Evolutionary conservation across 2,329 filamentous ascomycete species (phyloP), one percentile per base, ranked within the genome.

Genomic region (Phyllosticta citriasiana): DNA sequence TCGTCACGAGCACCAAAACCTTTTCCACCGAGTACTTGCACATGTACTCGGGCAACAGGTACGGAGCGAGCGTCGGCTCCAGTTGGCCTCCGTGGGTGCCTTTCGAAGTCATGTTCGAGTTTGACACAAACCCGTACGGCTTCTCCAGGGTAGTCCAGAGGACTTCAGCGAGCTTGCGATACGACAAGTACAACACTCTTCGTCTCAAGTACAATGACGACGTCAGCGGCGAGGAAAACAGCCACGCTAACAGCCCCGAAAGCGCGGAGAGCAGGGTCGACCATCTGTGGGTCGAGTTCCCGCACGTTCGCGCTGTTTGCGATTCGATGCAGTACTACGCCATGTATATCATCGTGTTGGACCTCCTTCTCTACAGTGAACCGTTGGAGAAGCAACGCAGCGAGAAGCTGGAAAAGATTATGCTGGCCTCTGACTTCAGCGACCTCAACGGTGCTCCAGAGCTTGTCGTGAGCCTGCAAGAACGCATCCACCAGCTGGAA

Each of bases 1-100:
- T 99, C 67, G 92, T 99, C 57, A 94, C 93, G 0, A 93, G 93
- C 64, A 89, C 93, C 68, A 95, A 95, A 76, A 94, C 88, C 72
- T 93, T 99, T 73, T 83, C 84, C 12, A 88, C 88, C 9, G 88
- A 89, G 64, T 84, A 95, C 65, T 82, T 97, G 59, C 91, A 94
- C 59, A 88, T 96, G 80, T 97, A 99, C 72, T 92, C 93, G 24
- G 93, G 91, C 59, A 96, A 93, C 74, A 88, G 86, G 63, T 99
- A 99, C 70, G 95, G 95, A 47, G 88, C 91, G 30, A 85, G 89
- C 51, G 82, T 84, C 40, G 91, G 91, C 9, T 90, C 91, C 2
- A 86, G 89, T 16, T 99, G 95, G 94, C 94, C 94, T 10, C 94
- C 94, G 0, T 99, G 94, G 94, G 90, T 97, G 55, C 94, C 94